Evolutionary conservation across 129 eudicot species (phyloP), one percentile per base, ranked within the genome.

Genomic region (Arctium lappa): DNA sequence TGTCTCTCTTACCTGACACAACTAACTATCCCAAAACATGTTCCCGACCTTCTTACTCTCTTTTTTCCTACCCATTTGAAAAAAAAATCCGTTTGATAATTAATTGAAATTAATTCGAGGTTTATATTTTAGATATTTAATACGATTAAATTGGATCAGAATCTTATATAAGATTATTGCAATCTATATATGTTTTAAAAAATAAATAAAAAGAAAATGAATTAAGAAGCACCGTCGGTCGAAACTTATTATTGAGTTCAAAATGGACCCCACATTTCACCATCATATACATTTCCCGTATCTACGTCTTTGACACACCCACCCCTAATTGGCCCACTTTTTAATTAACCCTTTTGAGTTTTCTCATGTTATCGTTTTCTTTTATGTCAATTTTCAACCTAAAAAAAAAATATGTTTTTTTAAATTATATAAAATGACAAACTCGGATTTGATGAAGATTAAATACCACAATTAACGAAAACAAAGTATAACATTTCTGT

Each of bases 211-310:
- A 62, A 62, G 5, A 74, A 75, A 77, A 77, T 37, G 78, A 65
- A 75, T 74, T 82, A 76, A 75, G 76, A 75, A 79, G 77, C 82
- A 82, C 77, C 89, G 90, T 88, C 89, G 86, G 88, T 75, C 86
- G 85, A 77, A 79, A 46, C 83, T 82, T 88, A 84, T 1, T 1
- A 84, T 22, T 86, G 83, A 88, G 76, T 70, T 31, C 18, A 77
- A 53, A 42, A 62, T 82, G 92, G 88, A 83, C 90, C 87, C 94
- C 88, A 85, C 87, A 80, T 84, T 86, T 91, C 94, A 85, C 76
- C 85, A 86, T 88, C 92, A 81, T 80, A 88, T 84, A 84, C 75
- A 88, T 69, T 65, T 79, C 44, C 84, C 90, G 79, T 81, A 86
- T 89, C 92, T 80, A 80, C 87, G 80, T 84, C 33, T 84, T 82